Percentiles rank a stretch among this genome's conserved stretches.
phyloP scores from a whole-genome alignment of 768 basidiomycete species.

The Inosperma sp. region DNA sequence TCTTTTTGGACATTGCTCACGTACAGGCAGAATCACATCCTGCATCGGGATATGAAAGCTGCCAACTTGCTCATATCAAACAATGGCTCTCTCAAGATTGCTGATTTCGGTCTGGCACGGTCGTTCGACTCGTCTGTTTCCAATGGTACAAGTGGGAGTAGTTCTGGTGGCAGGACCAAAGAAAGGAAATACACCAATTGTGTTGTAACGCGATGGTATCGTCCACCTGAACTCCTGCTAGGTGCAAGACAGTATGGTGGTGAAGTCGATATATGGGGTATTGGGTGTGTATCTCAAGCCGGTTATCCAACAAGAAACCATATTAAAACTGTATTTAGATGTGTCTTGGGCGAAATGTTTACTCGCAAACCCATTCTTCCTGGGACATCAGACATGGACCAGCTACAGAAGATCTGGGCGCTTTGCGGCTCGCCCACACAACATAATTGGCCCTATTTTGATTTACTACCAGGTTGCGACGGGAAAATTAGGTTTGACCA shows the following conservation, averaged over 20 bases:
- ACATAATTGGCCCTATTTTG: conserved; percentile 75
- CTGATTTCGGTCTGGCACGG: conserved; percentile 95
- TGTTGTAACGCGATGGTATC: conserved; percentile 93
- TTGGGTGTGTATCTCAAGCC: conserved; percentile 58
- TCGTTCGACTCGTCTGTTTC: conserved; percentile 56
- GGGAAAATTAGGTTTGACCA: conserved; percentile 62
- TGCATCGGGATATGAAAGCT: conserved; percentile 99
- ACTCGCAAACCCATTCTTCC: conserved; percentile 79
- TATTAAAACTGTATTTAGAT: conserved; percentile 41
- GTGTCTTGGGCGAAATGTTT: conserved; percentile 98
- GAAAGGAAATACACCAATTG: conserved; percentile 89
- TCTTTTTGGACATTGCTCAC: conserved; percentile 8
- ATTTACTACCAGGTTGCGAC: conserved; percentile 72
- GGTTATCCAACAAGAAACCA: background rate
- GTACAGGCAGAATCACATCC: conserved; percentile 74
- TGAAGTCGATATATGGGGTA: conserved; percentile 96
- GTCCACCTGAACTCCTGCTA: conserved; percentile 87
- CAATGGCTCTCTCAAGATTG: conserved; percentile 75
- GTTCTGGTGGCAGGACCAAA: conserved; percentile 16
- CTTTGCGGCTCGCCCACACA: conserved; percentile 88
- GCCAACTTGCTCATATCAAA: conserved; percentile 95
- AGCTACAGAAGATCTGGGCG: conserved; percentile 83
- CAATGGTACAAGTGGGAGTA: conserved; percentile 24
- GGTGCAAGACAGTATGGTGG: conserved; percentile 88
- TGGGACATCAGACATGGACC: conserved; percentile 87